A percentile compares a stretch with the other conserved stretches of the same genome.
These are phyloP conservation scores for Penicillium angulare DNA, from an alignment of 495 filamentous ascomycete species.

Conservation along the genomic window DNA sequence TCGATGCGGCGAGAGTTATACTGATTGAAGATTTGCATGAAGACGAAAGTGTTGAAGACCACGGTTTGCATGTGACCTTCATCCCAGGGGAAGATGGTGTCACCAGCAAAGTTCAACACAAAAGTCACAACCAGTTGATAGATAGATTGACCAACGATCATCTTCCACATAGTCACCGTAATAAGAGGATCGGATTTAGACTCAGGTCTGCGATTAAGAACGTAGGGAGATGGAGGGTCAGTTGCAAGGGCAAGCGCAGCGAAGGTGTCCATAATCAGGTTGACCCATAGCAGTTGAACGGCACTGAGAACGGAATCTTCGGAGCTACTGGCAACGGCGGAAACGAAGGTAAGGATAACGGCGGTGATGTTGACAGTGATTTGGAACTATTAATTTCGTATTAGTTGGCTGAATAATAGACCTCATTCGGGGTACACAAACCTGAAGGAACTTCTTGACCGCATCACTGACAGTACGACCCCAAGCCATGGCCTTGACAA, in stretches of 20 bases:
- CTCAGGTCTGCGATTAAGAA: slow-evolving; percentile 74
- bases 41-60: slow-evolving; percentile 90
- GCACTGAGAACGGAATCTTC: slow-evolving; percentile 77
- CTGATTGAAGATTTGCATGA: slow-evolving; percentile 94
- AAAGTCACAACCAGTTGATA: slow-evolving; percentile 81
- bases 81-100: slow-evolving; percentile 58
- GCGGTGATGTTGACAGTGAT: slow-evolving; percentile 90
- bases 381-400: slow-evolving; percentile 69
- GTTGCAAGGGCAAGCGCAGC: slow-evolving; percentile 90
- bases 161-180: slow-evolving; percentile 86
- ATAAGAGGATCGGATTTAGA: slow-evolving; percentile 76
- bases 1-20: slow-evolving; percentile 78
- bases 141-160: slow-evolving; percentile 84
- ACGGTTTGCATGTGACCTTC: slow-evolving; percentile 55
- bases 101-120: slow-evolving; percentile 72
- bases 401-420: background rate
- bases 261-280: slow-evolving; percentile 95
- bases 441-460: slow-evolving; percentile 80
- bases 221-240: slow-evolving; percentile 67
- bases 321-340: slow-evolving; percentile 63
- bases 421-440: background rate
- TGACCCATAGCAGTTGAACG: slow-evolving; percentile 88
- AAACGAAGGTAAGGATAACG: slow-evolving; percentile 79
- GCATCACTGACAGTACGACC: slow-evolving; percentile 86
- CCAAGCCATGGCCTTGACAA: slow-evolving; percentile 86